Evolutionary conservation across 2,329 filamentous ascomycete species (phyloP).

Genomic region (Chaetomium strumarium): DNA sequence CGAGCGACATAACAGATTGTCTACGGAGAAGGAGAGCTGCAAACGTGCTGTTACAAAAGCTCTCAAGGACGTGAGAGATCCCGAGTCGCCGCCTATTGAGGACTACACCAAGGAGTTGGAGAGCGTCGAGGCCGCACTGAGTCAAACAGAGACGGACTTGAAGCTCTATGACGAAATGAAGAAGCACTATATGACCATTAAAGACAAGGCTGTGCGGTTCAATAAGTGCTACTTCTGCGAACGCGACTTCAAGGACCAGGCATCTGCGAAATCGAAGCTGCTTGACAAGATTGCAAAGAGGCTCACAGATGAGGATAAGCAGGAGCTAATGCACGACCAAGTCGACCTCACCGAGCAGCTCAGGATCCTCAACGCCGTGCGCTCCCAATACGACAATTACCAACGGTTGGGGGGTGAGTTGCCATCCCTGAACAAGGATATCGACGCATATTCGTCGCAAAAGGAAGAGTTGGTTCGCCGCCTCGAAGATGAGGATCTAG

Average conservation of each 20-base stretch:
- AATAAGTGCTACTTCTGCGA: slow-evolving; percentile 74
- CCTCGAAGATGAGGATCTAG: slow-evolving; percentile 62
- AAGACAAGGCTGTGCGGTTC: slow-evolving; percentile 58
- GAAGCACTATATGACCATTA: slow-evolving; percentile 64
- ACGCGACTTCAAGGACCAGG: slow-evolving; percentile 58
- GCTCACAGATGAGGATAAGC: slow-evolving; percentile 55
- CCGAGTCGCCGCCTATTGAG: slow-evolving; percentile 39
- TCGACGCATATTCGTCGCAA: slow-evolving; percentile 48
- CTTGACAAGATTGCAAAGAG: slow-evolving; percentile 60
- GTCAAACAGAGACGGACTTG: slow-evolving; percentile 59
- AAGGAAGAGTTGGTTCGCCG: slow-evolving; percentile 53
- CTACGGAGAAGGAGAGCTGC: slow-evolving; percentile 55
- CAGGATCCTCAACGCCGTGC: slow-evolving; percentile 55
- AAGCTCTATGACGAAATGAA: slow-evolving; percentile 64
- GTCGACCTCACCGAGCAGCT: slow-evolving; percentile 53
- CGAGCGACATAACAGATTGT: slow-evolving; percentile 58
- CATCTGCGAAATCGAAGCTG: slow-evolving; percentile 57
- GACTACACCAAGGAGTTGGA: slow-evolving; percentile 49
- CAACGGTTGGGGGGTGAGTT: slow-evolving; percentile 65
- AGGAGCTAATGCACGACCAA: slow-evolving; percentile 48
- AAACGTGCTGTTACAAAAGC: slow-evolving; percentile 50
- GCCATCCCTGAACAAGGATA: slow-evolving; percentile 60
- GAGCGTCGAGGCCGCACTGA: slow-evolving; percentile 48
- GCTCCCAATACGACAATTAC: slow-evolving; percentile 68
- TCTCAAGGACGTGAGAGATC: slow-evolving; percentile 39